These are phyloP conservation scores for Phytophthora hibernalis DNA, from an alignment of 352 stramenopile species.

Conservation along the genomic window DNA sequence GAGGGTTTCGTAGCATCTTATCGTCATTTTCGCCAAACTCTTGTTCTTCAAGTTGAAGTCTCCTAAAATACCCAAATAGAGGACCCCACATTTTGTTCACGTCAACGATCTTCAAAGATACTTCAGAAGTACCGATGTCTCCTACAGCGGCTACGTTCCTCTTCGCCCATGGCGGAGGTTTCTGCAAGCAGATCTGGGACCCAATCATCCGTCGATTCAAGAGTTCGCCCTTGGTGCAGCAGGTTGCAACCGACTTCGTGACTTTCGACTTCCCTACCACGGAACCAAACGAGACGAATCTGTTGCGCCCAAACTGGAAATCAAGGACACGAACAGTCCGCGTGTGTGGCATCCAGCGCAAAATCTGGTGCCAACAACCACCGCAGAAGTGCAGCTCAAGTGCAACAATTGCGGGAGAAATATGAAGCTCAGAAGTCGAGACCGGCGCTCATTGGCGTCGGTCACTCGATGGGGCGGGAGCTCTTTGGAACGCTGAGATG, in stretches of 20 bases:
- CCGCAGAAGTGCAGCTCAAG: conserved; percentile 35
- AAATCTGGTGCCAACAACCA: conserved; percentile 27
- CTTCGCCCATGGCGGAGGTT: conserved; percentile 52
- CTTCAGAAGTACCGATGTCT: no score
- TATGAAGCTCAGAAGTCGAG: background rate
- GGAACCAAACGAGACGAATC: conserved; percentile 46
- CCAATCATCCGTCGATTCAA: conserved; percentile 46
- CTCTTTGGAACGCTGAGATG: conserved; percentile 50
- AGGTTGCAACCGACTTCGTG: conserved; percentile 30
- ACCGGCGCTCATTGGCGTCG: conserved; percentile 36
- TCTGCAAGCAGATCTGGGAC: conserved; percentile 55
- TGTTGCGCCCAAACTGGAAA: conserved; percentile 20
- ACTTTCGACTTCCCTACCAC: conserved; percentile 54
- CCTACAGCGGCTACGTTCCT: conserved; percentile 38
- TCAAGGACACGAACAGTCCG: conserved; percentile 17
- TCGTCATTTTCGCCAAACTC: no score
- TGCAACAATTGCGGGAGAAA: conserved; percentile 20
- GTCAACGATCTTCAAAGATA: conserved; percentile 14
- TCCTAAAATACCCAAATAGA: background rate
- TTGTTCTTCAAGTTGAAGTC: conserved; percentile 13
- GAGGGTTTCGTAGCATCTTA: no score
- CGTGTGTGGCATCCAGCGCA: conserved; percentile 40
- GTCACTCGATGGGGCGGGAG: conserved; percentile 44
- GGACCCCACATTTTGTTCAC: conserved; percentile 6
- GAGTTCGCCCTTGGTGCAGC: conserved; percentile 30